A percentile compares a stretch with the other conserved stretches of the same genome.
Evolutionary conservation across 768 basidiomycete genomes (phyloP).

Genomic region (Boletus edulis): DNA sequence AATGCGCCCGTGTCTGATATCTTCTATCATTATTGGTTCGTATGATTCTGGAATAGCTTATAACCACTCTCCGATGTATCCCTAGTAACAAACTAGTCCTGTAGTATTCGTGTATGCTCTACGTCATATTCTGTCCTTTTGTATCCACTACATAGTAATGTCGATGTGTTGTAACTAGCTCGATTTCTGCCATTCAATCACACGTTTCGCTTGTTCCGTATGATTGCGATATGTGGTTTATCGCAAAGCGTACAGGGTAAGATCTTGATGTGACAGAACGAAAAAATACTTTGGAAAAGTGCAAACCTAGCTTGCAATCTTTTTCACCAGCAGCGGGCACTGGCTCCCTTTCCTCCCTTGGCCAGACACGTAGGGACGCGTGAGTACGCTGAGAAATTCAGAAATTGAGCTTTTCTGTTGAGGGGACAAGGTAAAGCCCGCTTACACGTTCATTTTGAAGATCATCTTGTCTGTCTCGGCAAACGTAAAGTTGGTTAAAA

Average conservation of each 20-base stretch:
- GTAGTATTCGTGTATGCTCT: slow-evolving; percentile 12
- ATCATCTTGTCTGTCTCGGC: slow-evolving; percentile 50
- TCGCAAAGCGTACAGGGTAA: not conserved
- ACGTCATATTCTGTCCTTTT: slow-evolving; percentile 7
- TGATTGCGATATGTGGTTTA: too few relatives aligned
- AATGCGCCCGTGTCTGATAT: slow-evolving; percentile 2
- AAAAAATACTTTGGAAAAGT: not conserved
- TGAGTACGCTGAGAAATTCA: slow-evolving; percentile 48
- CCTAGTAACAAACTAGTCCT: slow-evolving; percentile 16
- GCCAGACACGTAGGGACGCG: slow-evolving; percentile 58
- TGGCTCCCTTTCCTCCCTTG: slow-evolving; percentile 58
- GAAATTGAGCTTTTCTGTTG: not conserved
- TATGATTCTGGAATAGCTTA: slow-evolving; percentile 1
- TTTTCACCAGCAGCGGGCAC: slow-evolving; percentile 54
- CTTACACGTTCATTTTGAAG: slow-evolving; percentile 62
- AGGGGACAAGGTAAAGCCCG: not conserved
- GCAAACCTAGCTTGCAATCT: slow-evolving; percentile 18
- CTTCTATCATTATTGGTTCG: slow-evolving; percentile 10
- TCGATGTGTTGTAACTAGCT: slow-evolving; percentile 9
- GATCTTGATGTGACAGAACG: not conserved
- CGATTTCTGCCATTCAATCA: too few relatives aligned
- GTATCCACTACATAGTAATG: slow-evolving; percentile 8
- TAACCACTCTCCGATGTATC: slow-evolving; percentile 21
- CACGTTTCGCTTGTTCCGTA: too few relatives aligned
- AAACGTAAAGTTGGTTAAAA: slow-evolving; percentile 68